Evolutionary conservation across 2,329 filamentous ascomycete genomes (phyloP).

Genomic region (Diatrype stigma): DNA sequence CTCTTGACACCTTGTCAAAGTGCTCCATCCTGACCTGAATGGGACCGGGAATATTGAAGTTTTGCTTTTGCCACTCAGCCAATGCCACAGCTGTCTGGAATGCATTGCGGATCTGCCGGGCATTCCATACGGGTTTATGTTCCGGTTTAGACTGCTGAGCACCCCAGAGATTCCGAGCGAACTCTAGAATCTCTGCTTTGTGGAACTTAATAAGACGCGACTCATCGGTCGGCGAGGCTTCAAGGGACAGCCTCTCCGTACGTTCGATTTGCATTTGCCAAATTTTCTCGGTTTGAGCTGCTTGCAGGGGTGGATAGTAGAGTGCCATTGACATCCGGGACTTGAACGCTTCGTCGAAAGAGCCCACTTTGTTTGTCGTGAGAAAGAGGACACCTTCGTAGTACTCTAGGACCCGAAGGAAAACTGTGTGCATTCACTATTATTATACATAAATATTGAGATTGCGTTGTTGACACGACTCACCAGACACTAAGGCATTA

Average conservation of each 20-base stretch:
- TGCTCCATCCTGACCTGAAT: not conserved
- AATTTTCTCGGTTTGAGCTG: not conserved
- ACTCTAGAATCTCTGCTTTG: slow-evolving; percentile 15
- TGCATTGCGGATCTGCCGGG: slow-evolving; percentile 13
- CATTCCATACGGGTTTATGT: slow-evolving; percentile 23
- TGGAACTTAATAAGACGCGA: slow-evolving; percentile 14
- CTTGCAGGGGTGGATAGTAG: not conserved
- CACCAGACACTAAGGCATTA: not conserved
- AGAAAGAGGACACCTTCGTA: not conserved
- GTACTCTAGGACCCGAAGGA: not conserved
- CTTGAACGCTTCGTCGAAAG: not conserved
- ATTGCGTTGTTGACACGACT: not conserved
- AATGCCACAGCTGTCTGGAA: not conserved
- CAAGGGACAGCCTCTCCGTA: slow-evolving; percentile 10
- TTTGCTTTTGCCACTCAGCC: not conserved
- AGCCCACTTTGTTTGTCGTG: not conserved
- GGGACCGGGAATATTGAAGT: not conserved
- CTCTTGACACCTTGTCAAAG: not conserved
- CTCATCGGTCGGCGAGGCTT: not conserved
- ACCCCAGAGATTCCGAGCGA: slow-evolving; percentile 14
- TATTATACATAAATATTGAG: not conserved
- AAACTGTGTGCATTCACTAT: not conserved
- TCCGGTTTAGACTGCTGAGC: not conserved
- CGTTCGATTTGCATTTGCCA: slow-evolving; percentile 3
- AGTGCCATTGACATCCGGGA: not conserved